phyloP scores from a whole-genome alignment of 2,329 filamentous ascomycete genomes.

The Nemania abortiva region DNA sequence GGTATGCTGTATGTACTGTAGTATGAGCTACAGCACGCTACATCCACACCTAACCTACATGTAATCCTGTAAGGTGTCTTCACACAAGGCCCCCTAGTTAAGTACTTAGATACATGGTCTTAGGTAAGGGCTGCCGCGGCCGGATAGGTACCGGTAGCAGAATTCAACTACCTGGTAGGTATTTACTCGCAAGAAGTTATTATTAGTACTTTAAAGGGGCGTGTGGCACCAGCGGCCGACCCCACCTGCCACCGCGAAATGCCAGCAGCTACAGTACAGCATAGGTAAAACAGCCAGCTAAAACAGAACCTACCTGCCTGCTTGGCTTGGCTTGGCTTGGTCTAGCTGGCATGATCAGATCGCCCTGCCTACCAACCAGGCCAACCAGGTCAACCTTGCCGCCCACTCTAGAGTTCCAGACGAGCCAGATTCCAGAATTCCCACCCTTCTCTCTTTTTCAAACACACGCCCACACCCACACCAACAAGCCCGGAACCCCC shows the following conservation, averaged over 20 bases:
- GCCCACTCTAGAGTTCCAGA: conserved; percentile 27
- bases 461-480: conserved; percentile 47
- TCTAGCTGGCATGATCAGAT: conserved; percentile 32
- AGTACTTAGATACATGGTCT: neutral
- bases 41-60: neutral
- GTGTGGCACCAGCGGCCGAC: neutral
- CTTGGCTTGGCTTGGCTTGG: conserved; percentile 23
- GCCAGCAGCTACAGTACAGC: too few relatives aligned
- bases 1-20: too few relatives aligned
- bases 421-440: conserved; percentile 34
- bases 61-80: neutral
- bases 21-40: neutral
- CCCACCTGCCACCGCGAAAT: conserved; percentile 16
- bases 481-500: conserved; percentile 46
- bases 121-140: neutral
- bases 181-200: conserved; percentile 10
- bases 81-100: neutral
- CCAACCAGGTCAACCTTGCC: conserved; percentile 7
- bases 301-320: conserved; percentile 29
- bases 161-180: neutral
- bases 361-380: conserved; percentile 7
- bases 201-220: conserved; percentile 10
- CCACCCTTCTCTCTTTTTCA: conserved; percentile 47
- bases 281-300: conserved; percentile 21
- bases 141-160: neutral